Evolutionary conservation across 768 basidiomycete genomes (phyloP), one percentile per base, ranked within the genome.

Genomic region (Auricularia heimuer): DNA sequence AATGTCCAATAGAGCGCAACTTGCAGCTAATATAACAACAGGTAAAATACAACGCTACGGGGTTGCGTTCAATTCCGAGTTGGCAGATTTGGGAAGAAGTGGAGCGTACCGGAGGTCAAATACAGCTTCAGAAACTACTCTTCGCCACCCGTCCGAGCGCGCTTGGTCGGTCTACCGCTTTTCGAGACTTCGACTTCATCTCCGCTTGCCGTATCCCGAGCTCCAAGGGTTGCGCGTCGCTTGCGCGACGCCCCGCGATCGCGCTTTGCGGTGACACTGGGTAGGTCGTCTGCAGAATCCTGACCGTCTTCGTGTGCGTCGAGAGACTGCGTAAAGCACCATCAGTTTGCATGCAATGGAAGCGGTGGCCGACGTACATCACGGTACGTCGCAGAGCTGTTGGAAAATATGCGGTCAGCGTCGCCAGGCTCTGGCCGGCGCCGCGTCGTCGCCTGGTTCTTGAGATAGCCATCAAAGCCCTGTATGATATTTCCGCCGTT

Each of bases 401-500:
- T 87, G 2, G 91, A 91, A 75, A 94, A 94, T 67, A 92, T 77
- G 60, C 92, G 81, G 71, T 94, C 92, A 12, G 82, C 77, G 65
- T 93, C 92, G 67, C 82, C 83, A 65, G 91, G 82, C 68, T 93
- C 90, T 68, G 87, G 84, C 71, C 86, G 87, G 71, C 87, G 81
- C 69, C 90, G 79, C 6, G 82, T 84, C 8, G 82, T 79, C 0
- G 82, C 82, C 65, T 86, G 88, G 69, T 87, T 87, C 75, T 93
- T 94, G 65, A 93, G 82, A 72, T 92, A 94, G 51, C 87, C 85
- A 64, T 93, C 92, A 68, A 93, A 93, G 3, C 92, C 92, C 69
- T 88, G 88, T 44, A 94, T 88, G 63, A 94, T 92, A 69, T 94
- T 93, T 36, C 92, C 92, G 18, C 91, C 90, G 69, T 84, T 86